Percentiles rank a stretch among this genome's conserved stretches.
Evolutionary conservation across 192 early-diverging fungal genomes (phyloP).

Genomic region (Backusella luteola): DNA sequence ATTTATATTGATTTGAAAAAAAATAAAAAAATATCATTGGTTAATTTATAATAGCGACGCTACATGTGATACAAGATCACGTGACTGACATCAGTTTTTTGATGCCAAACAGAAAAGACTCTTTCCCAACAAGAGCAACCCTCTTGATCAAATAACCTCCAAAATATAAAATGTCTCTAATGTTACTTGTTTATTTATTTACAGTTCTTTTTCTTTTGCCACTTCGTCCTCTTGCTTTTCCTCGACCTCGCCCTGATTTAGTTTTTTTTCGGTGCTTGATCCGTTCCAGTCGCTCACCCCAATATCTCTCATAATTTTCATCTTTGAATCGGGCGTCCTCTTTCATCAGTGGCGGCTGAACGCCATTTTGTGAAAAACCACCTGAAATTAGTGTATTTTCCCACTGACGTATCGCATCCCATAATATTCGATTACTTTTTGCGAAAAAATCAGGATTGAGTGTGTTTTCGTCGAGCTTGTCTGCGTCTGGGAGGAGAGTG

Average conservation of each 20-base stretch:
- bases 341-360: neutral
- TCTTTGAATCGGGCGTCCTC: neutral
- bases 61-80: no score
- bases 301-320: neutral
- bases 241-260: neutral
- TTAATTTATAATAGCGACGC: no score
- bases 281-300: constrained; percentile 1
- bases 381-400: neutral
- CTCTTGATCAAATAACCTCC: no score
- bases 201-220: no score
- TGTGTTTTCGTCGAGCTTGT: neutral
- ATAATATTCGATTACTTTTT: neutral
- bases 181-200: no score
- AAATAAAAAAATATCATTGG: no score
- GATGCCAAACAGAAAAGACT: no score
- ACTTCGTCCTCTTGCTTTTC: neutral
- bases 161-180: no score
- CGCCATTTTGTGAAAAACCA: neutral
- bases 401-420: neutral
- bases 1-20: no score
- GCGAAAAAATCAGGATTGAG: neutral
- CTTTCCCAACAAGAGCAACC: no score
- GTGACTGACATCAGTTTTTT: no score
- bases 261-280: neutral
- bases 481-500: neutral